Percentiles rank a stretch among this genome's conserved stretches.
Evolutionary conservation across 2,329 filamentous ascomycete genomes (phyloP).

Genomic region (Pseudogymnoascus sp.): DNA sequence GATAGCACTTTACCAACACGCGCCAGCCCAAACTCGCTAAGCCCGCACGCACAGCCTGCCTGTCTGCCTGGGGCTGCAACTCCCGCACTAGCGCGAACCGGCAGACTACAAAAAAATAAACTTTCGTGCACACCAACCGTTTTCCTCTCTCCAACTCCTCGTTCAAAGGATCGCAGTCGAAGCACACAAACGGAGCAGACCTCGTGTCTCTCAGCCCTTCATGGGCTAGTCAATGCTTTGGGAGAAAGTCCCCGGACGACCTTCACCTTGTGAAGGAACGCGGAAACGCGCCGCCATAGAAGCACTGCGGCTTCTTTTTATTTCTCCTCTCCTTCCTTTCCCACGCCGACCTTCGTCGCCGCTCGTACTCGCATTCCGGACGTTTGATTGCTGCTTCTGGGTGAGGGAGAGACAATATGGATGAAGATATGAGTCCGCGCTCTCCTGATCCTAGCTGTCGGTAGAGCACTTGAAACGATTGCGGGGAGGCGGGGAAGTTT

Average conservation of each 20-base stretch:
- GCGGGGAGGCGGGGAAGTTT: constrained; percentile 32
- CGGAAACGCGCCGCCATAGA: constrained; percentile 99
- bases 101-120: constrained; percentile 10
- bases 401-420: constrained; percentile 47
- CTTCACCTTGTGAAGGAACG: constrained; percentile 46
- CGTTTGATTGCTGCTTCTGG: constrained; percentile 25
- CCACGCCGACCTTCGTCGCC: constrained; percentile 26
- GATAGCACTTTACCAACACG: constrained; percentile 6
- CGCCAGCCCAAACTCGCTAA: neutral
- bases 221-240: constrained; percentile 60
- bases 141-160: constrained; percentile 62
- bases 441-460: constrained; percentile 32
- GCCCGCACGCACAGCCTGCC: neutral
- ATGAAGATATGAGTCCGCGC: constrained; percentile 87
- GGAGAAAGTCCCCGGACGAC: constrained; percentile 99
- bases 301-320: constrained; percentile 87
- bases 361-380: constrained; percentile 28
- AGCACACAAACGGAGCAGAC: constrained; percentile 81
- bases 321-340: constrained; percentile 46
- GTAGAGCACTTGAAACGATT: neutral
- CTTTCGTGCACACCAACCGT: constrained; percentile 17
- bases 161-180: constrained; percentile 99
- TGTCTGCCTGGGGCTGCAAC: constrained; percentile 5
- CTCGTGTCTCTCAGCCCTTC: constrained; percentile 33
- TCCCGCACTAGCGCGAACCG: neutral